These are phyloP conservation scores for Elsinoe fawcettii DNA, from an alignment of 2,329 filamentous ascomycete genomes.

Conservation along the genomic window DNA sequence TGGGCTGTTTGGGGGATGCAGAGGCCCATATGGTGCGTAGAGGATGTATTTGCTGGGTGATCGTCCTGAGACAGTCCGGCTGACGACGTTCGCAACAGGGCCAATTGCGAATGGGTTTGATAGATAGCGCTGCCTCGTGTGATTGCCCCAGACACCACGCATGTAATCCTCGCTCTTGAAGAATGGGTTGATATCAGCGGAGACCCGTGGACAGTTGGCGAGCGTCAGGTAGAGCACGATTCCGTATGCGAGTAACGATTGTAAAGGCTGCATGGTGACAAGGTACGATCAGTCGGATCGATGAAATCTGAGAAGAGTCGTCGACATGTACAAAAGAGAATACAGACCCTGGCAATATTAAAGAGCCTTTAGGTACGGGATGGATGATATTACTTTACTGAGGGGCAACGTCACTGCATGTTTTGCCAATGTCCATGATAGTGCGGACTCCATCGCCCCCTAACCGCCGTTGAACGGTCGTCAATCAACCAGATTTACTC, in stretches of 20 bases:
- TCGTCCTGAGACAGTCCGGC: not conserved
- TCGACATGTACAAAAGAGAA: no score
- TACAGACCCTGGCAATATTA: not conserved
- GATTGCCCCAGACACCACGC: not conserved
- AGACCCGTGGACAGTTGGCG: not conserved
- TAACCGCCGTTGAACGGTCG: not conserved
- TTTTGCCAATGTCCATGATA: not conserved
- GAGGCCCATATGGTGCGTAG: not conserved
- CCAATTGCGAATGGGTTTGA: not conserved
- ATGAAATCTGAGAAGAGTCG: no score
- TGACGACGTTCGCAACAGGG: slow-evolving; percentile 7
- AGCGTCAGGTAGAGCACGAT: no score
- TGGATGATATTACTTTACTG: not conserved
- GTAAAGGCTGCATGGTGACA: no score
- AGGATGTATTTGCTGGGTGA: slow-evolving; percentile 11
- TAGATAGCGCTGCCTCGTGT: slow-evolving; percentile 9
- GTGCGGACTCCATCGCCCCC: not conserved
- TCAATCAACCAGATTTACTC: no score
- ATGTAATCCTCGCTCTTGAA: slow-evolving; percentile 7
- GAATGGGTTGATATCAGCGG: slow-evolving; percentile 10
- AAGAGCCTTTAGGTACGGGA: not conserved
- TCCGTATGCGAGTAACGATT: no score
- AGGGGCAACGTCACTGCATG: slow-evolving; percentile 1
- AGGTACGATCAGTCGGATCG: no score
- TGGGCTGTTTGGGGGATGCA: not conserved